Percentiles rank a stretch among this genome's conserved stretches.
Evolutionary conservation across 352 stramenopile genomes (phyloP).

Genomic region (Phytophthora quininea): DNA sequence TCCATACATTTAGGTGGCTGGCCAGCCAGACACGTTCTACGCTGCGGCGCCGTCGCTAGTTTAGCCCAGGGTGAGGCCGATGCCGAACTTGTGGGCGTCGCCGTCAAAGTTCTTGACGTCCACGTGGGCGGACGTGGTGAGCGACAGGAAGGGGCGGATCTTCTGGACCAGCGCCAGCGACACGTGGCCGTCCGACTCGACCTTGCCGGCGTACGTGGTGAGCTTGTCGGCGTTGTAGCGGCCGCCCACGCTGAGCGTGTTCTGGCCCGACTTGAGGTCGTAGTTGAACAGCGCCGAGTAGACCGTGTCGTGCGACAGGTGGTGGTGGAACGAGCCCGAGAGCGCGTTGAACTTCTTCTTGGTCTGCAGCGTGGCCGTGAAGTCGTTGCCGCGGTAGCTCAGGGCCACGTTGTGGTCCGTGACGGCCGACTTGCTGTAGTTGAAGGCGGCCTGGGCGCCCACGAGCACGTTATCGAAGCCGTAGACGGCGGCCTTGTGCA

Average conservation of each 20-base stretch:
- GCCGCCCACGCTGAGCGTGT: conserved; percentile 82
- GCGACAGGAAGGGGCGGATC: conserved; percentile 82
- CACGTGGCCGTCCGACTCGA: conserved; percentile 88
- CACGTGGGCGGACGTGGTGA: conserved; percentile 87
- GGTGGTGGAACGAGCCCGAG: conserved; percentile 84
- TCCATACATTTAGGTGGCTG: conserved; percentile 31
- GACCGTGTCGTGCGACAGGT: conserved; percentile 80
- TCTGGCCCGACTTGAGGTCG: conserved; percentile 85
- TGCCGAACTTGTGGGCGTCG: conserved; percentile 91
- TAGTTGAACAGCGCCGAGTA: conserved; percentile 91
- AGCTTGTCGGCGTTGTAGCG: conserved; percentile 84
- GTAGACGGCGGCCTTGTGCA: conserved; percentile 74
- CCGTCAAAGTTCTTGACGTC: conserved; percentile 93
- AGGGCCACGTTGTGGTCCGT: conserved; percentile 85
- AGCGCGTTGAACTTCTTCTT: conserved; percentile 90
- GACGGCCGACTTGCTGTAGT: conserved; percentile 82
- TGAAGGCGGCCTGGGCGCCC: conserved; percentile 75
- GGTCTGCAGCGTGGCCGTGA: conserved; percentile 76
- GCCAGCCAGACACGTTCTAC: conserved; percentile 21
- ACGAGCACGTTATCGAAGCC: conserved; percentile 81
- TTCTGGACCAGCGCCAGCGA: conserved; percentile 87
- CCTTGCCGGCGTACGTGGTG: conserved; percentile 86
- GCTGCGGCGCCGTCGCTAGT: conserved; percentile 1
- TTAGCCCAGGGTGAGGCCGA: conserved; percentile 89
- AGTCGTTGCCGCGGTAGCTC: conserved; percentile 81